These are phyloP conservation scores for Eragrostis tef DNA, from an alignment of 202 grass and related monocot genomes.

Conservation along the genomic window DNA sequence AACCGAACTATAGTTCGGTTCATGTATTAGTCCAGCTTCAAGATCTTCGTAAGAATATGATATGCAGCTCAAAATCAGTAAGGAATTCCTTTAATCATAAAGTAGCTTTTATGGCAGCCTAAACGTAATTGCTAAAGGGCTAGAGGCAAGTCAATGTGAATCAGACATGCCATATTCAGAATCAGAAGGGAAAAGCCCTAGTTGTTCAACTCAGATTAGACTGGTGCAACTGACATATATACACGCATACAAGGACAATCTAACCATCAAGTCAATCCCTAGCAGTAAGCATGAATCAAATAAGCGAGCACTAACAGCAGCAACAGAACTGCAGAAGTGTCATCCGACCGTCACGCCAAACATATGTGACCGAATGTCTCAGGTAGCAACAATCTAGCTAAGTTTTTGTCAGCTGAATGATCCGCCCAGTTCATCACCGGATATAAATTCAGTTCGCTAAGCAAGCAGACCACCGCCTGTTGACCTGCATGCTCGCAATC, in stretches of 20 bases:
- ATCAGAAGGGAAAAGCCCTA: neutral
- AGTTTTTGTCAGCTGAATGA: neutral
- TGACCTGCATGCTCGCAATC: neutral
- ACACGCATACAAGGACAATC: neutral
- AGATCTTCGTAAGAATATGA: conserved; percentile 1
- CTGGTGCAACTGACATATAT: neutral
- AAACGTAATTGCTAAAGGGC: conserved; percentile 24
- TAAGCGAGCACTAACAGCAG: neutral
- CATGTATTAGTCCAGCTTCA: neutral
- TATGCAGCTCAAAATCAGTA: neutral
- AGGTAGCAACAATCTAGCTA: neutral
- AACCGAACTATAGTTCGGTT: conserved; percentile 21
- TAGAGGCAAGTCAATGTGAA: neutral
- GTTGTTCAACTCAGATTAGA: conserved; percentile 2
- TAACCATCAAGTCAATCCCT: neutral
- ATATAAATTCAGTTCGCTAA: conserved; percentile 15
- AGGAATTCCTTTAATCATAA: conserved; percentile 1
- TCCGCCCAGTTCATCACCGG: neutral
- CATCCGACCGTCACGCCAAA: conserved; percentile 1
- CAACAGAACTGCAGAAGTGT: neutral
- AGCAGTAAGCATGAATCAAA: conserved; percentile 12
- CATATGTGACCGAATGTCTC: neutral
- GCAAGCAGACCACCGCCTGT: conserved; percentile 9
- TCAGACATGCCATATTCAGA: conserved; percentile 7
- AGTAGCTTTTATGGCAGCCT: conserved; percentile 7